phyloP scores from a whole-genome alignment of 1,284 basidiomycete species.

The Irpex sp. region DNA sequence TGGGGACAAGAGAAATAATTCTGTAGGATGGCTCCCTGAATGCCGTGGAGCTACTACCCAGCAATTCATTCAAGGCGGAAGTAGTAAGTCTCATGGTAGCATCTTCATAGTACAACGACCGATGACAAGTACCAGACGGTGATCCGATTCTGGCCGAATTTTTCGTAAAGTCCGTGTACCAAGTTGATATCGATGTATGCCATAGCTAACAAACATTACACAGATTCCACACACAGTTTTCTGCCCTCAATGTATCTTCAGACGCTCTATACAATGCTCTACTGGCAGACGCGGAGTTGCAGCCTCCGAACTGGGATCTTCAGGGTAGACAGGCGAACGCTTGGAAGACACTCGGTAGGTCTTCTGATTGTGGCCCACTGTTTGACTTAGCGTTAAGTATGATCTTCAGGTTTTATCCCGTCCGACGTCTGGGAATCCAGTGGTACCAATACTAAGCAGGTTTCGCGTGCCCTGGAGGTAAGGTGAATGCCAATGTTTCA shows the following conservation, averaged over 20 bases:
- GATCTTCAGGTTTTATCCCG: slow-evolving; percentile 45
- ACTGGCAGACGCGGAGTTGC: slow-evolving; percentile 55
- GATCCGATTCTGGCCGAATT: slow-evolving; percentile 66
- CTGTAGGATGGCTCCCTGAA: slow-evolving; percentile 57
- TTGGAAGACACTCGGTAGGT: slow-evolving; percentile 44
- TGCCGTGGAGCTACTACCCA: slow-evolving; percentile 49
- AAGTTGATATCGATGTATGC: neutral
- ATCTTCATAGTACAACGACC: neutral
- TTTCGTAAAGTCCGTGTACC: slow-evolving; percentile 54
- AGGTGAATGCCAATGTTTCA: neutral
- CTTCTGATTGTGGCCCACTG: neutral
- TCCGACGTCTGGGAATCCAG: slow-evolving; percentile 47
- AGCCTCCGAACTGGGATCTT: slow-evolving; percentile 59
- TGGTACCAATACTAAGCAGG: slow-evolving; percentile 58
- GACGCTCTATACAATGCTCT: slow-evolving; percentile 49
- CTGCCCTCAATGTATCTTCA: slow-evolving; percentile 42
- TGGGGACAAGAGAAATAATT: neutral
- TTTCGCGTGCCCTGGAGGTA: slow-evolving; percentile 58
- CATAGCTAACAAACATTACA: neutral
- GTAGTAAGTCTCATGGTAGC: slow-evolving; percentile 36
- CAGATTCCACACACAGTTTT: slow-evolving; percentile 48
- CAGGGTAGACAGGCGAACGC: slow-evolving; percentile 57
- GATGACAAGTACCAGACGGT: slow-evolving; percentile 37
- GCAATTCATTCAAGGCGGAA: slow-evolving; percentile 60
- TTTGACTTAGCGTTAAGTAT: neutral